Evolutionary conservation across 1,284 basidiomycete species (phyloP).

Genomic region (Paramarasmius palmivorus): DNA sequence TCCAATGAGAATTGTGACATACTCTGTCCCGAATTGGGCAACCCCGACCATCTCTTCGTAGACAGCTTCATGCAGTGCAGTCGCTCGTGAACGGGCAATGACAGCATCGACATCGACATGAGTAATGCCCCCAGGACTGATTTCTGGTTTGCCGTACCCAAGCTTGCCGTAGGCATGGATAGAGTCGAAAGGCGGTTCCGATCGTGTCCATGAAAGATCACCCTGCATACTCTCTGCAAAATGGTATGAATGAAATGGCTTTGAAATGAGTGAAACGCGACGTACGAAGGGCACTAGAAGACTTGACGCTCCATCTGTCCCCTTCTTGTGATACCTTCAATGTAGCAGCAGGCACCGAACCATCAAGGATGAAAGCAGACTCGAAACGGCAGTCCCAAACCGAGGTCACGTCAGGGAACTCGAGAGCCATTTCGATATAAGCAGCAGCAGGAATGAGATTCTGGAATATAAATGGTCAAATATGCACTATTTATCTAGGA

Average conservation of each 20-base stretch:
- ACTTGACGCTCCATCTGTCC: slow-evolving; percentile 1
- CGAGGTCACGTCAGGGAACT: slow-evolving; percentile 3
- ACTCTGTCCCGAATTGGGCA: slow-evolving; percentile 21
- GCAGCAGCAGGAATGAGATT: slow-evolving; percentile 4
- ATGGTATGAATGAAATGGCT: background rate
- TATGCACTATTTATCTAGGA: no score
- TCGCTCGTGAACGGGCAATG: slow-evolving; percentile 11
- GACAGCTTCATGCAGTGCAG: slow-evolving; percentile 13
- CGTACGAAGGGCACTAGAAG: background rate
- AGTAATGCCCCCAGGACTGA: slow-evolving; percentile 11
- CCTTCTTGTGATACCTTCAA: background rate
- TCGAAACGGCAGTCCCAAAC: slow-evolving; percentile 3
- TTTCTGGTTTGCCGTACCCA: slow-evolving; percentile 18
- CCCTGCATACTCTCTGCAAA: slow-evolving; percentile 2
- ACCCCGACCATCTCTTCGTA: slow-evolving; percentile 11
- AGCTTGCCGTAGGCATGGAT: slow-evolving; percentile 21
- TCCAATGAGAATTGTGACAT: background rate
- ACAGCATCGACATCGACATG: slow-evolving; percentile 18
- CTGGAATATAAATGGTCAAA: background rate
- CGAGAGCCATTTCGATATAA: slow-evolving; percentile 3
- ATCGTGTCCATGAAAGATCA: background rate
- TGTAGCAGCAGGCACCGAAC: background rate
- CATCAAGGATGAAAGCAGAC: slow-evolving; percentile 1
- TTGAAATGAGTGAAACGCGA: background rate
- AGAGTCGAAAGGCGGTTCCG: slow-evolving; percentile 16